Base-by-base conservation (phyloP, 345 rosid genomes). In the Populus euphratica region DNA sequence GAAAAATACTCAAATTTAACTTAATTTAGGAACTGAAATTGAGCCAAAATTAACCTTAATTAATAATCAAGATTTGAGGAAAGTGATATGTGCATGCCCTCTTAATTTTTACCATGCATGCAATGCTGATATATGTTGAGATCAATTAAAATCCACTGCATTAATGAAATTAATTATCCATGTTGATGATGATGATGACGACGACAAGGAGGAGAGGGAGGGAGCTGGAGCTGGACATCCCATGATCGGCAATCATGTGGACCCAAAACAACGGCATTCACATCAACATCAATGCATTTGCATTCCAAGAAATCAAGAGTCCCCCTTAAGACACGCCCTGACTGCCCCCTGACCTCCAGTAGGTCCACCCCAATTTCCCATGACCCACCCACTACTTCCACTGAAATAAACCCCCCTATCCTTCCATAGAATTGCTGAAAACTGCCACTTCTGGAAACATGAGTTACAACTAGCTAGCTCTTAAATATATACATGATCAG, bases 241-340 rank as follows among this genome's bases (percentile, higher is more conserved):
- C 43, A 0, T 63, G 63, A 62, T 61, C 27, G n/a, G 31, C 41
- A 56, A 50, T 43, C 0, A 2, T 16, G 61, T 74, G 81, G 83
- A 23, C 68, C 78, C 52, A 36, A 35, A 29, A 69, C 69, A 5
- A 39, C 9, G 3, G 63, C 66, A 38, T 69, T 29, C 79, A 66
- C 79, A 70, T 70, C 72, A 75, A 64, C 76, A 64, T 70, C 76
- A 80, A 75, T 76, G 80, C 66, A 72, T 59, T 75, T 10, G 73
- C 68, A 77, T 69, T 70, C 84, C 85, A 64, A 76, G 79, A 83
- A 54, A 74, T 76, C 79, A 61, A 74, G 87, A 87, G 86, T 83
- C 87, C 78, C 83, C 90, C 89, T 74, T 67, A 84, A 81, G 89
- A 88, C 87, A 85, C 86, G 88, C 83, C 76, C 87, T 88, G 83